Conservation (phyloP, 2,329 filamentous ascomycete genomes). For the Venturia effusa region DNA sequence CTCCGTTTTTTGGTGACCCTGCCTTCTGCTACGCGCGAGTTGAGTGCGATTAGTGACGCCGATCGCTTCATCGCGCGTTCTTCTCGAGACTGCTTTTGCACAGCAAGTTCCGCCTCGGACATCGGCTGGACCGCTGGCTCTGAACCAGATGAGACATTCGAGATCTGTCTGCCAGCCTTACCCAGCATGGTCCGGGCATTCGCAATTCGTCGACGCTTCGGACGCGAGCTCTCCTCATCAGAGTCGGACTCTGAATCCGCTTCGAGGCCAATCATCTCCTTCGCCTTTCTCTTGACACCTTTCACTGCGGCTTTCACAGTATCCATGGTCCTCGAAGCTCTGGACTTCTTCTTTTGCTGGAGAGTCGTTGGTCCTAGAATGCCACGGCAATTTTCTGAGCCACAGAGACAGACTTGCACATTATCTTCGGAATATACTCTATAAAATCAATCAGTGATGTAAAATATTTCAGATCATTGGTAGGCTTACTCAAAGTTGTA, state of each 20-base stretch:
- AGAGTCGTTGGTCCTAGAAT: conserved; percentile 42
- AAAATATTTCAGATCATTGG: conserved; percentile 16
- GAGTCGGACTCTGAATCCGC: not conserved
- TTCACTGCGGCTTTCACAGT: conserved; percentile 1
- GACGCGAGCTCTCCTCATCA: not conserved
- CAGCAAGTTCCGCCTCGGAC: conserved; percentile 1
- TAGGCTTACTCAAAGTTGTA: conserved; percentile 56
- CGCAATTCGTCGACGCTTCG: not conserved
- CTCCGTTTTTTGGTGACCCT: not conserved
- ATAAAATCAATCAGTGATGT: not conserved
- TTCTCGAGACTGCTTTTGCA: not conserved
- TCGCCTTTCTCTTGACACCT: conserved; percentile 12
- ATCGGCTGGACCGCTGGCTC: not conserved
- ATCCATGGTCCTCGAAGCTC: not conserved
- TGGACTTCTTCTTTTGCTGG: conserved; percentile 17
- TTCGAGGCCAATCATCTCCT: conserved; percentile 9
- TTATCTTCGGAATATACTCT: conserved; percentile 50
- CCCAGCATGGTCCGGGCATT: not conserved
- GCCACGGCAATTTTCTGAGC: conserved; percentile 49
- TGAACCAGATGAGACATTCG: not conserved
- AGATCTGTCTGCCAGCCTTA: not conserved
- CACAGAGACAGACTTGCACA: conserved; percentile 53
- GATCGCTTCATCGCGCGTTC: not conserved
- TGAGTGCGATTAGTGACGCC: not conserved
- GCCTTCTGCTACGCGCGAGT: not conserved